Evolutionary conservation across 148 eudicot genomes (phyloP).

Genomic region (Fagopyrum tataricum): DNA sequence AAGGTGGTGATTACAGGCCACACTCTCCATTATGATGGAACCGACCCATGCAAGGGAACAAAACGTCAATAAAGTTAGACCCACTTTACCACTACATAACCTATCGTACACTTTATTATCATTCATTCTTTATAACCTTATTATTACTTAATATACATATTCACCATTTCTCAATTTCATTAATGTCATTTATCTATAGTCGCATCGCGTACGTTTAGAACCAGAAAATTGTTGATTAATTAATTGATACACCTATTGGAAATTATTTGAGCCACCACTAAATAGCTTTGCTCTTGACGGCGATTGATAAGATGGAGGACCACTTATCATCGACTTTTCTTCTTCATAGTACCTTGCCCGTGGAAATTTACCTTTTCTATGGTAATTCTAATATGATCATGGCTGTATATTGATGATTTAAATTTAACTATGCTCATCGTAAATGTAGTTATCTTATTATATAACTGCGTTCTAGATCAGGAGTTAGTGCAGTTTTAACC

Average conservation of each 20-base stretch:
- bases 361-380: no score
- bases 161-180: neutral
- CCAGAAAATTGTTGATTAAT: neutral
- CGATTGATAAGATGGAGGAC: neutral
- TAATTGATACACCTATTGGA: neutral
- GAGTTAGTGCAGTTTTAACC: no score
- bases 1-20: neutral
- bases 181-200: neutral
- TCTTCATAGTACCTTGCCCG: no score
- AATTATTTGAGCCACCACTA: neutral
- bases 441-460: no score
- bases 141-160: neutral
- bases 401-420: no score
- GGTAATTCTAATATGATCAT: neutral
- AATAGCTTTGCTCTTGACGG: neutral
- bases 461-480: no score
- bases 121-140: neutral
- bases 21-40: neutral
- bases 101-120: neutral
- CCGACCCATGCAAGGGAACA: constrained; percentile 3
- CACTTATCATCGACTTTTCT: neutral
- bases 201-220: neutral
- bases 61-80: neutral
- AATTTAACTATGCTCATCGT: no score
- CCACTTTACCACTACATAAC: neutral